Evolutionary conservation across 805 yeast species (phyloP), one percentile per base, ranked within the genome.

Genomic region (Nakazawaea siamensis): DNA sequence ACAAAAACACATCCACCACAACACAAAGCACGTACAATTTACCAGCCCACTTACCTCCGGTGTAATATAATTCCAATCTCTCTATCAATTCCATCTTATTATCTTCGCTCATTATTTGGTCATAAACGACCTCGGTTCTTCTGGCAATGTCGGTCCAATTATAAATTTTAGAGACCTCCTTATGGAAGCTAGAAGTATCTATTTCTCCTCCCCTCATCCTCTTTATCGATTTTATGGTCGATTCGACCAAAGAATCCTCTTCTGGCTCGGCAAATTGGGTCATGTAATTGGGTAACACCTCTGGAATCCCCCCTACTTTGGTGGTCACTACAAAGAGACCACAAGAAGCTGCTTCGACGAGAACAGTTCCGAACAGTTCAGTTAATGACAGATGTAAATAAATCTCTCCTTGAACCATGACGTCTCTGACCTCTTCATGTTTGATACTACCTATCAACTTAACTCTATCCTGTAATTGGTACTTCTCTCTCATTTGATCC

Each of bases 321-420:
- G 99, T 92, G 0, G 97, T 87, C 0, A 92, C 98, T 2, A 92
- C 95, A 14, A 84, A 66, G 24, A 92, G 55, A 0, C 97, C 97
- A 62, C 97, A 92, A 1, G 95, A 81, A 0, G 97, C 98, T 0
- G 99, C 99, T 53, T 92, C 99, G 0, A 92, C 95, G 9, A 92
- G 60, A 0, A 86, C 97, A 0, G 98, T 92, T 2, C 99, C 99
- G 58, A 92, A 92, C 0, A 97, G 98, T 54, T 92, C 99, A 0
- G 97, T 92, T 27, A 92, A 64, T 1, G 96, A 79, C 0, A 98
- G 88, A 56, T 92, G 97, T 19, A 92, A 57, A 52, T 88, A 92
- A 9, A 92, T 90, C 48, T 92, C 94, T 14, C 98, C 99, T 43
- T 76, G 73, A 5, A 87, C 76, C 95, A 92, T 85, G 10, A 90